Base-by-base conservation (phyloP, 2,329 filamentous ascomycete genomes). In the Pestalotiopsis sp. region DNA sequence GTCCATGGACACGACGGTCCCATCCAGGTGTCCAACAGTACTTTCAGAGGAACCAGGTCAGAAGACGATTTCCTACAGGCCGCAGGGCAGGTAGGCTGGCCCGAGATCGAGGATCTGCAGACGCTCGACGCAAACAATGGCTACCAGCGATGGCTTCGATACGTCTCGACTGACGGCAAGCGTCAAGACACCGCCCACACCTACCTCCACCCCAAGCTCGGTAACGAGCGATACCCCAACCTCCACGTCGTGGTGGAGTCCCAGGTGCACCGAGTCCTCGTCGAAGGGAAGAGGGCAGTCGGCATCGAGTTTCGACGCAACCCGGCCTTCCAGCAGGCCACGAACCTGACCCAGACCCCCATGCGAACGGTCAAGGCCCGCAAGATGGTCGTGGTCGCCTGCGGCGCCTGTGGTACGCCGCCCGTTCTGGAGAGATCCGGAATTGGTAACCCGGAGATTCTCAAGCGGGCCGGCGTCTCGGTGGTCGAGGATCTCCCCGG, bases 351-450 rank as follows among this genome's bases (percentile, higher is more conserved):
- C 27, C 67, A 76, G 78, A 71, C 57, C 12, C 71, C 73, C 17
- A 73, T 74, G 62, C 75, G 76, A 31, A 23, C 31, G 14, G 78
- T 90, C 20, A 82, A 78, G 59, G 88, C 89, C 3, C 81, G 82
- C 6, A 89, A 87, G 76, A 78, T 89, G 23, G 87, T 91, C 3
- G 73, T 85, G 4, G 71, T 84, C 0, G 80, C 82, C 1, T 80
- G 82, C 4, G 88, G 88, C 12, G 83, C 87, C 0, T 80, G 84
- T 5, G 85, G 85, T 1, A 87, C 87, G 0, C 87, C 88, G 0
- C 77, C 79, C 0, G 82, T 92, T 1, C 83, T 92, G 0, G 88
- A 92, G 75, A 80, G 90, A 23, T 92, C 90, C 0, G 90, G 90
- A 7, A 73, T 92, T 1, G 89, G 88, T n/a, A 80, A 82, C 59